A percentile compares a stretch with the other conserved stretches of the same genome.
Conservation (phyloP, 2,329 filamentous ascomycete species). For the Xylariaceae sp. region DNA sequence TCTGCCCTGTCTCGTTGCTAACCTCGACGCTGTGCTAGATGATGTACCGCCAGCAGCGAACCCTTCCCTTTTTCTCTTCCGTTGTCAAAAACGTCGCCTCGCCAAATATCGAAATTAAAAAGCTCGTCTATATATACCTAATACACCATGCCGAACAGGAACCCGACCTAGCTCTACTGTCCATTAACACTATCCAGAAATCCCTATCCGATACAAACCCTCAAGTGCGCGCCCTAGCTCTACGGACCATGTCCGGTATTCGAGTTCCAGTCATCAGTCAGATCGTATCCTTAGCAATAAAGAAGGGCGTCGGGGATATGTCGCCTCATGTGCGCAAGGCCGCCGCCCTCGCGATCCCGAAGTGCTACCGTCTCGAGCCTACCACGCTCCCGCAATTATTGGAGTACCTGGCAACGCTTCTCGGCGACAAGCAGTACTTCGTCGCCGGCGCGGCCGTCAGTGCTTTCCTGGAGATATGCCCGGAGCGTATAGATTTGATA, state of each 20-base stretch:
- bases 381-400: slow-evolving; percentile 82
- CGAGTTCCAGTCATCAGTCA: slow-evolving; percentile 97
- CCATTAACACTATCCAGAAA: slow-evolving; percentile 99
- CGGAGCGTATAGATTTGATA: slow-evolving; percentile 84
- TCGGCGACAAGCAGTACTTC: slow-evolving; percentile 93
- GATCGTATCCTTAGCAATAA: slow-evolving; percentile 94
- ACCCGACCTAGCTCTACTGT: slow-evolving; percentile 91
- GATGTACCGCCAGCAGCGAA: slow-evolving; percentile 92
- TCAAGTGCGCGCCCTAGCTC: slow-evolving; percentile 85
- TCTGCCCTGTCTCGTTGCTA: slow-evolving; percentile 7
- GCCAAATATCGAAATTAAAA: slow-evolving; percentile 92
- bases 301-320: slow-evolving; percentile 92
- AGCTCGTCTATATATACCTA: slow-evolving; percentile 97
- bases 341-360: slow-evolving; percentile 91
- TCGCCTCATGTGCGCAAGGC: slow-evolving; percentile 91
- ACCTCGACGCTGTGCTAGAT: slow-evolving; percentile 62
- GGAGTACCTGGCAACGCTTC: slow-evolving; percentile 77
- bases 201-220: slow-evolving; percentile 92
- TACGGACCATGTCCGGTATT: slow-evolving; percentile 97
- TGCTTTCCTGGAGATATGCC: slow-evolving; percentile 88
- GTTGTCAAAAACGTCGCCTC: slow-evolving; percentile 98
- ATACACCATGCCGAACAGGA: slow-evolving; percentile 96
- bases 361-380: slow-evolving; percentile 91
- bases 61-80: slow-evolving; percentile 92
- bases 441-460: slow-evolving; percentile 93